Conservation (phyloP, 805 yeast genomes). For the Saccharomycopsis olivae region DNA sequence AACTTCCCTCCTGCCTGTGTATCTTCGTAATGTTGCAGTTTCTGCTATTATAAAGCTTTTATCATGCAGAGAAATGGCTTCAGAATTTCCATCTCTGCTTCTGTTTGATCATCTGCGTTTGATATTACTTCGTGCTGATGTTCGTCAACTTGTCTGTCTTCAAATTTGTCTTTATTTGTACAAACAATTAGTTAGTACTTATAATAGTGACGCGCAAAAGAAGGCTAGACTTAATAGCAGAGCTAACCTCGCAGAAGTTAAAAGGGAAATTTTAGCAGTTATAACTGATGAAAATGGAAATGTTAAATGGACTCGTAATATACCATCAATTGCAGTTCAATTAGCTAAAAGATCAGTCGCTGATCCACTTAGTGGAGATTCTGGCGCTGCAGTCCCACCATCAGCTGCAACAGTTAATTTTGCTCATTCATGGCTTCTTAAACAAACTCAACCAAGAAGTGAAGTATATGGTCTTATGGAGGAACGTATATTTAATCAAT, state of each 20-base stretch:
- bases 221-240: conserved; percentile 27
- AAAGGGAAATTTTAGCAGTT: conserved; percentile 64
- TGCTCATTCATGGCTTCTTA: conserved; percentile 68
- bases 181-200: conserved; percentile 48
- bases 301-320: conserved; percentile 82
- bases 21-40: conserved; percentile 32
- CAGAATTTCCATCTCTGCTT: conserved; percentile 73
- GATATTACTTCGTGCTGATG: conserved; percentile 70
- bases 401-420: conserved; percentile 41
- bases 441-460: conserved; percentile 77
- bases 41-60: conserved; percentile 51
- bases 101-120: conserved; percentile 79
- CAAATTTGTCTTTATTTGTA: conserved; percentile 63
- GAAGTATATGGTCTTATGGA: conserved; percentile 72
- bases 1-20: too few species aligned
- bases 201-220: conserved; percentile 24
- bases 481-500: conserved; percentile 44
- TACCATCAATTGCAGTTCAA: conserved; percentile 62
- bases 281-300: conserved; percentile 81
- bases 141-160: conserved; percentile 73
- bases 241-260: conserved; percentile 37
- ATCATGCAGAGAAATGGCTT: conserved; percentile 70
- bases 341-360: conserved; percentile 32
- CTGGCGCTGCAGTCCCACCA: conserved; percentile 22
- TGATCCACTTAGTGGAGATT: conserved; percentile 21